These are phyloP conservation scores for Rhodotorula sp. DNA, from an alignment of 1,284 basidiomycete genomes.

Conservation along the genomic window DNA sequence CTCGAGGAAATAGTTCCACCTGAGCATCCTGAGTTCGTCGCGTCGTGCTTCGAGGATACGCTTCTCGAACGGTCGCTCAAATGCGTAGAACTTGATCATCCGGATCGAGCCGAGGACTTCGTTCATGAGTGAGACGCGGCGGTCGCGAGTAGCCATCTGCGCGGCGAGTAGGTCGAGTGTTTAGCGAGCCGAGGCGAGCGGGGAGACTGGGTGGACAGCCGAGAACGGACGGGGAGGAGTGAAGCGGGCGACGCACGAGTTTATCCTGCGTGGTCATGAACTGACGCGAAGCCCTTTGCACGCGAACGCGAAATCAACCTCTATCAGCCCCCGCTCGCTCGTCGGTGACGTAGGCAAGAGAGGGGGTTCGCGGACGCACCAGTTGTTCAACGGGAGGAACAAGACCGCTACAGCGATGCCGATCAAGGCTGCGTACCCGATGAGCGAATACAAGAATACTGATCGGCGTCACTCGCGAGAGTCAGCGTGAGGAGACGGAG, in stretches of 20 bases:
- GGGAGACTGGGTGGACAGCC: too few species aligned
- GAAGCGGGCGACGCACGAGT: slow-evolving; percentile 60
- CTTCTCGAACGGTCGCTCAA: slow-evolving; percentile 78
- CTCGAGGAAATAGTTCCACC: slow-evolving; percentile 68
- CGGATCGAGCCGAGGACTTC: slow-evolving; percentile 85
- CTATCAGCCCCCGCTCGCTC: too few species aligned
- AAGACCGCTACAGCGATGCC: slow-evolving; percentile 78
- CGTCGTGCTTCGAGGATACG: slow-evolving; percentile 59
- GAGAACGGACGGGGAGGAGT: background rate
- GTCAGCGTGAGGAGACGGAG: background rate
- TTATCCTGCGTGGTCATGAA: slow-evolving; percentile 81
- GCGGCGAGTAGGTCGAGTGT: background rate
- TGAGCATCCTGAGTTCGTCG: slow-evolving; percentile 7
- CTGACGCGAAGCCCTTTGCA: slow-evolving; percentile 64
- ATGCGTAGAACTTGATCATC: slow-evolving; percentile 71
- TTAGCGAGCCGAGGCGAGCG: background rate
- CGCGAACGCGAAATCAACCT: too few species aligned
- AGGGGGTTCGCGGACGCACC: slow-evolving; percentile 38
- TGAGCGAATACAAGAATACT: slow-evolving; percentile 72
- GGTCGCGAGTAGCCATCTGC: slow-evolving; percentile 59
- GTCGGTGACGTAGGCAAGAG: too few species aligned
- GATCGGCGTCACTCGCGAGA: slow-evolving; percentile 50
- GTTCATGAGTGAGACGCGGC: slow-evolving; percentile 87
- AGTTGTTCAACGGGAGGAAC: slow-evolving; percentile 83
- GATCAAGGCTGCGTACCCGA: slow-evolving; percentile 67